These are phyloP conservation scores for Mucor saturninus DNA, from an alignment of 371 early-diverging fungal species.

Conservation along the genomic window DNA sequence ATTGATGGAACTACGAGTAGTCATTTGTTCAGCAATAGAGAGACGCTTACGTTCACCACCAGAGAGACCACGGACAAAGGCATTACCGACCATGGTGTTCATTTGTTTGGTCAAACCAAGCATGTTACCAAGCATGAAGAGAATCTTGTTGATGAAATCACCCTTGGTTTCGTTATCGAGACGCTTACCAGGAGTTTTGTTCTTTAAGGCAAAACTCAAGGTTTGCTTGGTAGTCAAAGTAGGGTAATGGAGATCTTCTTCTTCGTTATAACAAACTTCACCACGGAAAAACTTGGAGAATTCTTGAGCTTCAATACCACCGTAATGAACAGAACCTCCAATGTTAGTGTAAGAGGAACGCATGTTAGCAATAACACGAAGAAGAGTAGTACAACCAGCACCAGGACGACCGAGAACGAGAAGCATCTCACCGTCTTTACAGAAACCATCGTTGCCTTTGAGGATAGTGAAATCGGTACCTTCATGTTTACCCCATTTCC, in stretches of 20 bases:
- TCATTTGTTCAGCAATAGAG: constrained; percentile 77
- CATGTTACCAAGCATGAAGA: constrained; percentile 53
- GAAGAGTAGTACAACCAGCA: constrained; percentile 59
- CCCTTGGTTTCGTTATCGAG: constrained; percentile 36
- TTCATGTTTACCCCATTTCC: constrained; percentile 38
- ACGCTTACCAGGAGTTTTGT: constrained; percentile 56
- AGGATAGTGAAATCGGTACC: constrained; percentile 49
- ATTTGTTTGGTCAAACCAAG: constrained; percentile 64
- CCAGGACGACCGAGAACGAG: constrained; percentile 65
- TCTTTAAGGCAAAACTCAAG: constrained; percentile 57
- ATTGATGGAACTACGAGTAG: constrained; percentile 66
- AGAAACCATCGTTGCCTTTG: constrained; percentile 50
- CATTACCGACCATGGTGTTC: constrained; percentile 76
- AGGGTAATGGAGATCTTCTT: constrained; percentile 63
- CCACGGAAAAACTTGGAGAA: constrained; percentile 49
- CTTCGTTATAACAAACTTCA: constrained; percentile 61
- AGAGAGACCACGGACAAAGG: constrained; percentile 68
- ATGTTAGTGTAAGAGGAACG: constrained; percentile 52
- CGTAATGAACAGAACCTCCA: constrained; percentile 49
- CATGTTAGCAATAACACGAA: constrained; percentile 59
- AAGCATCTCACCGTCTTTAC: constrained; percentile 64
- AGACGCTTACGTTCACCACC: constrained; percentile 83
- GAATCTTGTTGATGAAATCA: constrained; percentile 40
- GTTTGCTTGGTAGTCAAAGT: constrained; percentile 61
- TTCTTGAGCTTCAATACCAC: constrained; percentile 52